Conservation (phyloP, 768 basidiomycete species). For the Kwoniella shandongensis region DNA sequence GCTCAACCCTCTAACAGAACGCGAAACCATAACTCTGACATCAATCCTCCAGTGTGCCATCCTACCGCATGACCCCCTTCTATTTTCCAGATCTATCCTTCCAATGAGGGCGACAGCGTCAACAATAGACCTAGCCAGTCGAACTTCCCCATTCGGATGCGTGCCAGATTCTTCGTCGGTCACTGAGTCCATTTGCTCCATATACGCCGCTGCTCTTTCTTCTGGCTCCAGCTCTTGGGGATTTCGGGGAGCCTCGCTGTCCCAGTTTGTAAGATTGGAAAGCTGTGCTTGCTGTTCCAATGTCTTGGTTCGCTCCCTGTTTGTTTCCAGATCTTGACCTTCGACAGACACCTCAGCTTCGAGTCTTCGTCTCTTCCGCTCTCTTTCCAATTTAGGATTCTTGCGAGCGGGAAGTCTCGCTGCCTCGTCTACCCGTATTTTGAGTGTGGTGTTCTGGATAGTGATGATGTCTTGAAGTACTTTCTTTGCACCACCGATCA, state of each 20-base stretch:
- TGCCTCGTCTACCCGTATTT: background rate
- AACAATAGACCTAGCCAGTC: conserved; percentile 10
- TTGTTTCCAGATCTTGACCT: background rate
- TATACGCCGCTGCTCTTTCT: background rate
- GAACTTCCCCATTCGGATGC: conserved; percentile 2
- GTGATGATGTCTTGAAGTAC: background rate
- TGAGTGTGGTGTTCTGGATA: conserved; percentile 7
- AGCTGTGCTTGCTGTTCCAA: background rate
- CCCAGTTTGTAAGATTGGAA: no score
- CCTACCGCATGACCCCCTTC: conserved; percentile 15
- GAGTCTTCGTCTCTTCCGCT: conserved; percentile 2
- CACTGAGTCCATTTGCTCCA: background rate
- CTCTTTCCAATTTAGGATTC: conserved; percentile 3
- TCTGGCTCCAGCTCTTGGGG: background rate
- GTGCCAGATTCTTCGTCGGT: conserved; percentile 4
- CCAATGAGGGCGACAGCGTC: conserved; percentile 31
- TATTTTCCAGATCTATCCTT: conserved; percentile 14
- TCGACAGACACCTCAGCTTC: background rate
- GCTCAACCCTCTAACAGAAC: no score
- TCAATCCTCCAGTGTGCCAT: conserved; percentile 18
- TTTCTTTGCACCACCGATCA: background rate
- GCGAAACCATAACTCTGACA: conserved; percentile 9
- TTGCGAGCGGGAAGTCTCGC: conserved; percentile 3
- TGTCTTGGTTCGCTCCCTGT: no score
- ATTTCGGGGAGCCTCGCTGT: no score